Conservation (phyloP, 1,139 yeast genomes). For the Magnusiomyces ingens region DNA sequence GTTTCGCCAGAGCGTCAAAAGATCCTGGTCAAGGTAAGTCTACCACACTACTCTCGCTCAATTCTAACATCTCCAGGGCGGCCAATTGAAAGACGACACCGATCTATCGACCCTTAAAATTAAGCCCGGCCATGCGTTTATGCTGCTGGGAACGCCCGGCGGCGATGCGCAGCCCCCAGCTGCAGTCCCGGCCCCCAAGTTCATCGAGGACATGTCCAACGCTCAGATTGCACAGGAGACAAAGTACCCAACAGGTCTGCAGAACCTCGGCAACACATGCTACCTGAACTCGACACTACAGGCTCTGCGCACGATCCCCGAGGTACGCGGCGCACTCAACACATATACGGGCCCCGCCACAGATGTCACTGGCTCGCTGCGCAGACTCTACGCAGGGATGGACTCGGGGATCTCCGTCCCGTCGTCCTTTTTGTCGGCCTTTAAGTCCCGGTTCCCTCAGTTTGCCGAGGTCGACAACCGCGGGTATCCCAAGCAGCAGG, state of each 20-base stretch:
- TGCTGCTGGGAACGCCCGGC: conserved; percentile 92
- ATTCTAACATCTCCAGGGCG: conserved; percentile 40
- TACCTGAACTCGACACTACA: conserved; percentile 88
- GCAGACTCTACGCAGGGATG: conserved; percentile 32
- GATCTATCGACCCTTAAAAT: conserved; percentile 46
- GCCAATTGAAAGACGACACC: conserved; percentile 70
- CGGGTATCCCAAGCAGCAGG: conserved; percentile 88
- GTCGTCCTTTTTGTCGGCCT: conserved; percentile 47
- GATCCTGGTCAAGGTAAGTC: conserved; percentile 55
- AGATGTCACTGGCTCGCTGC: conserved; percentile 27
- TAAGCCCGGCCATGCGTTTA: conserved; percentile 60
- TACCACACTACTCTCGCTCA: too few species aligned
- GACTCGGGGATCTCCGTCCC: conserved; percentile 40
- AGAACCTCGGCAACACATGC: conserved; percentile 90
- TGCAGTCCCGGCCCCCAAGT: conserved; percentile 43
- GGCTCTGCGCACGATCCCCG: conserved; percentile 62
- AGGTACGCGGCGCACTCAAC: conserved; percentile 37
- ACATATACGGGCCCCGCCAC: conserved; percentile 18
- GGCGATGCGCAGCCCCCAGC: conserved; percentile 54
- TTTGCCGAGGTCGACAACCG: conserved; percentile 65
- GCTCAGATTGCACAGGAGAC: conserved; percentile 34
- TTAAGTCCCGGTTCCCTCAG: conserved; percentile 60
- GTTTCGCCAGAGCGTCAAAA: conserved; percentile 87
- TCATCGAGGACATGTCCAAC: conserved; percentile 63
- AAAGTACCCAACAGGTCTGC: conserved; percentile 65